phyloP scores from a whole-genome alignment of 306 rosid species.

The Medicago lupulina region DNA sequence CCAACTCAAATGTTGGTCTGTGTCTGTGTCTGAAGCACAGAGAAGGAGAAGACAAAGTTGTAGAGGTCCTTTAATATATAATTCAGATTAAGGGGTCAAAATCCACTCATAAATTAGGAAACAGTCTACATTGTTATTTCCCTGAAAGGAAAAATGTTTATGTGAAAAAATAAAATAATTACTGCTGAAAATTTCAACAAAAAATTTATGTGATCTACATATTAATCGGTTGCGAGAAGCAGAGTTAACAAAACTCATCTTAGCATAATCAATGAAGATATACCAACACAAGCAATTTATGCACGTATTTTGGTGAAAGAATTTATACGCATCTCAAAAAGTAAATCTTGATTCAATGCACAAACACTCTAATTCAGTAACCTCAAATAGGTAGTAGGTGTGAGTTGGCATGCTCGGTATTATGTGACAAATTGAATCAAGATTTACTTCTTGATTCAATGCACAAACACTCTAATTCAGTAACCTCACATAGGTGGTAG shows the following conservation, averaged over 20 bases:
- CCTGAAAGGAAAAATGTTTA: too few relatives aligned
- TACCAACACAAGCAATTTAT: neutral
- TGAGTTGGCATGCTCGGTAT: too few relatives aligned
- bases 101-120: conserved; percentile 22
- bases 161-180: neutral
- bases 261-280: neutral
- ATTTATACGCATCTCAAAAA: neutral
- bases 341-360: conserved; percentile 3
- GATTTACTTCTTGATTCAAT: neutral
- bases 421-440: too few relatives aligned
- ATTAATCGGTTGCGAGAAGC: conserved; percentile 4
- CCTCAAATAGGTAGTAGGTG: too few relatives aligned
- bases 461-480: conserved; percentile 9
- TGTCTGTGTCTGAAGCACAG: conserved; percentile 10
- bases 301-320: neutral
- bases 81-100: neutral
- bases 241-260: conserved; percentile 5
- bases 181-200: conserved; percentile 3
- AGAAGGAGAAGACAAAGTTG: conserved; percentile 6
- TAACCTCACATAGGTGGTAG: conserved; percentile 1
- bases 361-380: conserved; percentile 11
- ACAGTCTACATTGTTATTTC: neutral
- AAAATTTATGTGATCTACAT: neutral
- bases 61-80: conserved; percentile 16
- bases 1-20: conserved; percentile 3